A percentile compares a stretch with the other conserved stretches of the same genome.
phyloP scores from a whole-genome alignment of 495 filamentous ascomycete species.

The Haplographium delicatum region DNA sequence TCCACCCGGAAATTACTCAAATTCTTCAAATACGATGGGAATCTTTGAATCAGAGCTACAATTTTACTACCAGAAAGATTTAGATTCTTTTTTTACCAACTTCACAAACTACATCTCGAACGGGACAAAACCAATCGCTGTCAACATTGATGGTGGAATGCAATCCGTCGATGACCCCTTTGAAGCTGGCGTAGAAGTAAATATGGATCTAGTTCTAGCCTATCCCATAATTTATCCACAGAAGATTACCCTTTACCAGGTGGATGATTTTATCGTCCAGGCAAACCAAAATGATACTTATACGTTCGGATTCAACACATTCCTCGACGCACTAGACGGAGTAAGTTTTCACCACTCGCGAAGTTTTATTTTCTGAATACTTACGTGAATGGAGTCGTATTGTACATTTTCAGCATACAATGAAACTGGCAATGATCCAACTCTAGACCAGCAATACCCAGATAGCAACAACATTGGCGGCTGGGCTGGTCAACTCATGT shows the following conservation, averaged over 20 bases:
- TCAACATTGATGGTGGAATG: constrained; percentile 15
- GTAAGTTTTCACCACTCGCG: constrained; percentile 34
- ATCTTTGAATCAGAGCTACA: constrained; percentile 27
- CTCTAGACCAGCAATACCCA: constrained; percentile 49
- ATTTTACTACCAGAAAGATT: constrained; percentile 45
- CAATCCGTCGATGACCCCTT: not conserved
- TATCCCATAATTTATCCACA: constrained; percentile 14
- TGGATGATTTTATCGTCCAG: constrained; percentile 28
- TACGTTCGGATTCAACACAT: constrained; percentile 33
- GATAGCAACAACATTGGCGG: constrained; percentile 43
- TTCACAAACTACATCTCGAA: constrained; percentile 33
- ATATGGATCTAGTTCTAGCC: constrained; percentile 8
- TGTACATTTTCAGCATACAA: constrained; percentile 47
- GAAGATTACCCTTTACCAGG: constrained; percentile 11
- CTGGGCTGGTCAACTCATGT: constrained; percentile 54
- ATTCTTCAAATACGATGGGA: constrained; percentile 25
- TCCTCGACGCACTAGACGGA: constrained; percentile 58
- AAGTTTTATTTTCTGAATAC: constrained; percentile 30
- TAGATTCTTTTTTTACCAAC: constrained; percentile 54
- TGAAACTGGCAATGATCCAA: constrained; percentile 22
- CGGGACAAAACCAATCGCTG: constrained; percentile 20
- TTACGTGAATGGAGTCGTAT: constrained; percentile 59
- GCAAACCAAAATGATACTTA: constrained; percentile 30
- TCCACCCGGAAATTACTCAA: constrained; percentile 1
- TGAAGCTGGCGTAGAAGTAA: constrained; percentile 8